Evolutionary conservation across 192 early-diverging fungal species (phyloP), one percentile per base, ranked within the genome.

Genomic region (Allomyces arbusculus): DNA sequence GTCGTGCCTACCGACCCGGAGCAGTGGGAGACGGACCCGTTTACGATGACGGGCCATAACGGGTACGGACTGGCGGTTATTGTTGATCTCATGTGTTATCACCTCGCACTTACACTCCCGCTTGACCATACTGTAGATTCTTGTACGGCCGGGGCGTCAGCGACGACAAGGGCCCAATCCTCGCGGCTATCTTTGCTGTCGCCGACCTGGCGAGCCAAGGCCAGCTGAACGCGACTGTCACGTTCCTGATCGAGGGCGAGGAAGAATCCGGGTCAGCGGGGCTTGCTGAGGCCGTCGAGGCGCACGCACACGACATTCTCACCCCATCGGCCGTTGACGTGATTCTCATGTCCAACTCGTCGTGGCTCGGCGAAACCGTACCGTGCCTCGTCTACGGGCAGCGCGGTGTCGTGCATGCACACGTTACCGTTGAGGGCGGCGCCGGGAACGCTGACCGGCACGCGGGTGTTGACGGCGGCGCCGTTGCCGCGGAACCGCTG

Each of bases 91-190:
- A 4, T 3, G 26, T 4, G 2, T 28, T 28, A 4, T 1, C 26
- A 28, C 1, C 4, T 4, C 26, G 2, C 26, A 28, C 26, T 28
- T 4, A 28, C 26, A 3, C 4, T 28, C 26, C 4, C 4, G 4
- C 26, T 4, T 28, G 26, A 28, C 26, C 26, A 4, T 4, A 1
- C 26, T 28, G 26, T 28, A 28, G 26, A 28, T 16, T 44, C 25
- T 40, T 65, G 25, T 61, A 61, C 24, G 65, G 33, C 61, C 65
- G 65, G 45, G 65, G 65, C 24, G 65, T 65, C 25, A 33, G 24
- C 24, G 65, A 65, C 61, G 65, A 65, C 61, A 65, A 65, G 40
- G 65, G 65, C 25, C 65, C 65, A 40, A 24, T 65, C 12, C 61
- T 65, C 45, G 23, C 65, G 1, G 45, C 65, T 1, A 25, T 58